These are phyloP conservation scores for Fraxinus xanthoxyloides DNA, from an alignment of 305 asterid species.

Conservation along the genomic window DNA sequence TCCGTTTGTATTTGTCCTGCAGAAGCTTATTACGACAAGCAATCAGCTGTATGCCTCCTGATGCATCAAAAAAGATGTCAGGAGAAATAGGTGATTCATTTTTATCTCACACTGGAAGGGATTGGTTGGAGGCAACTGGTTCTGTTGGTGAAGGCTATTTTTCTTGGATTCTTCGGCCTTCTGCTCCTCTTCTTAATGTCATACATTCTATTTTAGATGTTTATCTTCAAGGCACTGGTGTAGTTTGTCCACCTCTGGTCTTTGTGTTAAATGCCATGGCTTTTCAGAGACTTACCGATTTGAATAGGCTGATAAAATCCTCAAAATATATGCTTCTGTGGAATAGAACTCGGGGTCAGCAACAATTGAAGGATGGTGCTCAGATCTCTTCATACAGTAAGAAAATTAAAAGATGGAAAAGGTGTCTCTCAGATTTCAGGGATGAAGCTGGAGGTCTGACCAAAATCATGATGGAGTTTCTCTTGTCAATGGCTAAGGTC, in stretches of 20 bases:
- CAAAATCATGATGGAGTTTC: slow-evolving; percentile 48
- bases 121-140: slow-evolving; percentile 61
- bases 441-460: slow-evolving; percentile 67
- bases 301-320: slow-evolving; percentile 61
- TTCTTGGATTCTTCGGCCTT: slow-evolving; percentile 61
- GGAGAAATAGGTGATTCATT: slow-evolving; percentile 50
- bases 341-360: slow-evolving; percentile 38
- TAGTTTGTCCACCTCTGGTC: slow-evolving; percentile 59
- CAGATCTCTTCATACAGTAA: slow-evolving; percentile 37
- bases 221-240: slow-evolving; percentile 48
- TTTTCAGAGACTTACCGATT: slow-evolving; percentile 78
- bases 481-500: slow-evolving; percentile 44
- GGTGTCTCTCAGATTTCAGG: slow-evolving; percentile 42
- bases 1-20: slow-evolving; percentile 64
- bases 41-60: slow-evolving; percentile 66
- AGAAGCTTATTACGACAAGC: slow-evolving; percentile 66
- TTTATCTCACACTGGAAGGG: slow-evolving; percentile 62
- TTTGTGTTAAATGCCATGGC: slow-evolving; percentile 68
- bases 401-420: slow-evolving; percentile 53
- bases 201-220: slow-evolving; percentile 49
- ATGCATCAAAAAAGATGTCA: slow-evolving; percentile 61
- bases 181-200: slow-evolving; percentile 57
- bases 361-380: slow-evolving; percentile 41
- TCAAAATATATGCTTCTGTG: slow-evolving; percentile 62
- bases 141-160: slow-evolving; percentile 51